A percentile compares a stretch with the other conserved stretches of the same genome.
Evolutionary conservation across 495 filamentous ascomycete genomes (phyloP).

Genomic region (Aspergillus saccharolyticus): DNA sequence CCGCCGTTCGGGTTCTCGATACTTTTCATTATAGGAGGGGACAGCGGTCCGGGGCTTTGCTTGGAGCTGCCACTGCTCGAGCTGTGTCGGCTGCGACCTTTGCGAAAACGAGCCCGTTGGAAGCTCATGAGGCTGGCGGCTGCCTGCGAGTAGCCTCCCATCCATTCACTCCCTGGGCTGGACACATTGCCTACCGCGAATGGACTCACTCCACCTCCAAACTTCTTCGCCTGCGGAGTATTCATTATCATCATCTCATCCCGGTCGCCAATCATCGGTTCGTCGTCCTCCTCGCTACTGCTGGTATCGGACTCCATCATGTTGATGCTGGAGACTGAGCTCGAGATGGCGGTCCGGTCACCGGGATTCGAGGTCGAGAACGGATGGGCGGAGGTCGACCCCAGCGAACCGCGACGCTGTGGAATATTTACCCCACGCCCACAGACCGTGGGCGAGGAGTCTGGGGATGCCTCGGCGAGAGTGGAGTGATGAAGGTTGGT

Average conservation of each 20-base stretch:
- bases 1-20: conserved; percentile 48
- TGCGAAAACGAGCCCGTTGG: conserved; percentile 57
- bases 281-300: conserved; percentile 68
- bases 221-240: conserved; percentile 45
- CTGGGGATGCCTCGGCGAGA: conserved; percentile 84
- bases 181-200: conserved; percentile 39
- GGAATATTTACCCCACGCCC: conserved; percentile 79
- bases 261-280: conserved; percentile 73
- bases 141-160: conserved; percentile 60
- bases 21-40: conserved; percentile 59
- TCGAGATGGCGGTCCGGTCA: conserved; percentile 73
- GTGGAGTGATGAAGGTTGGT: conserved; percentile 96
- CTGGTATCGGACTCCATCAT: conserved; percentile 77
- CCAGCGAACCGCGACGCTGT: conserved; percentile 47
- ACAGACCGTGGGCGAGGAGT: conserved; percentile 83
- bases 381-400: conserved; percentile 34
- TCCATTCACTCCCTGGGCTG: conserved; percentile 52
- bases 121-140: conserved; percentile 70
- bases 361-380: conserved; percentile 41
- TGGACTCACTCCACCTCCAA: conserved; percentile 39
- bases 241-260: conserved; percentile 66
- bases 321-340: conserved; percentile 77
- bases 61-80: conserved; percentile 69
- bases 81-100: conserved; percentile 56
- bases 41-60: conserved; percentile 58